phyloP scores from a whole-genome alignment of 1,139 yeast genomes.

The Candida buenavistaensis region DNA sequence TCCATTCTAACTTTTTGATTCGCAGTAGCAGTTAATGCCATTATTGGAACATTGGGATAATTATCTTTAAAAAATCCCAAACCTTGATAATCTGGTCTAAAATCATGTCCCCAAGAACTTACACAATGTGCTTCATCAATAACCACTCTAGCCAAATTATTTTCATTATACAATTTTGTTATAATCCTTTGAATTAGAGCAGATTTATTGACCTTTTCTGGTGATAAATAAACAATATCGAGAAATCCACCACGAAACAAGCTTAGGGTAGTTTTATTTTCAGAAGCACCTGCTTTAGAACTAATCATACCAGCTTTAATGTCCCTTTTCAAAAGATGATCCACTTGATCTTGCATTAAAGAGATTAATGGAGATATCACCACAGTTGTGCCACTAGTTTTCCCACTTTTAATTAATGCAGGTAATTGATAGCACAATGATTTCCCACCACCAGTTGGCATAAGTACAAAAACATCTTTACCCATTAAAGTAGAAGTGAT shows the following conservation, averaged over 20 bases:
- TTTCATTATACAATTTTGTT: conserved; percentile 51
- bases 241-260: conserved; percentile 64
- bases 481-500: conserved; percentile 79
- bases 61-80: conserved; percentile 69
- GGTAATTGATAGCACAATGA: conserved; percentile 95
- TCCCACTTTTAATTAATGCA: conserved; percentile 75
- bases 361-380: conserved; percentile 95
- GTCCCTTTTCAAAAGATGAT: conserved; percentile 64
- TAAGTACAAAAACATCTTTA: conserved; percentile 86
- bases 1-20: conserved; percentile 88
- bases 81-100: conserved; percentile 91
- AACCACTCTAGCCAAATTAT: conserved; percentile 76
- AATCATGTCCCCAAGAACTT: conserved; percentile 99
- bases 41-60: conserved; percentile 81
- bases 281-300: conserved; percentile 67
- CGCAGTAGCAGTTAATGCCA: conserved; percentile 98
- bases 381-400: conserved; percentile 78
- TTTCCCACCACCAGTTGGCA: conserved; percentile 99
- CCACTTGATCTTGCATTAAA: conserved; percentile 96
- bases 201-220: conserved; percentile 90
- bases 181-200: conserved; percentile 68
- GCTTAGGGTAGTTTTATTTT: conserved; percentile 63
- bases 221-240: conserved; percentile 84
- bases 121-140: conserved; percentile 99
- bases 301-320: conserved; percentile 88